Conservation (phyloP, 2,329 filamentous ascomycete genomes). For the Arachnomyces sp. region DNA sequence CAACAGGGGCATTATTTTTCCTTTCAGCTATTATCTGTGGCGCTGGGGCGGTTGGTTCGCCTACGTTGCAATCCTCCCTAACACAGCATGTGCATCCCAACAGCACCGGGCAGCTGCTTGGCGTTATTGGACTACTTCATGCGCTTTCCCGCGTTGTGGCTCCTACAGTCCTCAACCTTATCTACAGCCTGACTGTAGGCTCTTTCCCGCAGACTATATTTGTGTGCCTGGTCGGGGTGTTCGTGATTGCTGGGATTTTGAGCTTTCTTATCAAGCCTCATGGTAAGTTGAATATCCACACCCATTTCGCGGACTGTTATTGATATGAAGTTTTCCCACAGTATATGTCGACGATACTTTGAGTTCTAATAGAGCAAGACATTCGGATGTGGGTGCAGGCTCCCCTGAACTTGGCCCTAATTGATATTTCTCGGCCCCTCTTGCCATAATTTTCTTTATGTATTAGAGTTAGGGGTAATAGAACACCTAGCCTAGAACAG, state of each 20-base stretch:
- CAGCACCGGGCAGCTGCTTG: conserved; percentile 75
- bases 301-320: background rate
- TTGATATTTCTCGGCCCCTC: too few relatives aligned
- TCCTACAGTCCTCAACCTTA: conserved; percentile 73
- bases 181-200: conserved; percentile 75
- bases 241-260: conserved; percentile 55
- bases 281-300: conserved; percentile 47
- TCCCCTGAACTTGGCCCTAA: too few relatives aligned
- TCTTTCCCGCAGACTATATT: conserved; percentile 76
- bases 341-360: too few relatives aligned
- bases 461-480: too few relatives aligned
- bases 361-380: too few relatives aligned
- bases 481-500: too few relatives aligned
- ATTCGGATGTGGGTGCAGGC: too few relatives aligned
- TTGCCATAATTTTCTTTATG: too few relatives aligned
- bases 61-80: conserved; percentile 72
- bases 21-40: conserved; percentile 63
- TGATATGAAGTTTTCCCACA: background rate
- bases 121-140: conserved; percentile 78
- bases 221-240: conserved; percentile 60
- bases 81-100: conserved; percentile 87
- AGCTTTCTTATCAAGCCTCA: conserved; percentile 65
- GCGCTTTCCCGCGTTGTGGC: conserved; percentile 69
- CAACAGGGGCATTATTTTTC: conserved; percentile 57
- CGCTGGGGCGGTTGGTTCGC: conserved; percentile 74